Evolutionary conservation across 2,329 filamentous ascomycete species (phyloP).

Genomic region (Hymenoscyphus occultus): DNA sequence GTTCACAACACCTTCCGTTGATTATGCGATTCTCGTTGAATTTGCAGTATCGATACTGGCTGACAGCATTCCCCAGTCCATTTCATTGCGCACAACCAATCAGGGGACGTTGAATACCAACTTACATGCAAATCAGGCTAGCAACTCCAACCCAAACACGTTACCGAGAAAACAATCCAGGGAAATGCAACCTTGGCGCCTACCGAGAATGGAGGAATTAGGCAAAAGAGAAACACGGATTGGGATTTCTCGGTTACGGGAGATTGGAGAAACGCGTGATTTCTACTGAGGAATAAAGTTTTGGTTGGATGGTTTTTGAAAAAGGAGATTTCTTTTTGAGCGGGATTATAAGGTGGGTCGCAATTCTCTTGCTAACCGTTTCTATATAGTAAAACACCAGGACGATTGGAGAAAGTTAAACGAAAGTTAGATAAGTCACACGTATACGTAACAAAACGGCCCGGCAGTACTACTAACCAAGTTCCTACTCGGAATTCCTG

Average conservation of each 20-base stretch:
- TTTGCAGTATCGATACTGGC: no score
- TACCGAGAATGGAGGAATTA: neutral
- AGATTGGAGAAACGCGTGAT: neutral
- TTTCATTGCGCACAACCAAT: no score
- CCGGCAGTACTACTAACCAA: conserved; percentile 19
- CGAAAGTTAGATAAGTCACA: conserved; percentile 7
- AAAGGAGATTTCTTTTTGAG: neutral
- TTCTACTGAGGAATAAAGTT: neutral
- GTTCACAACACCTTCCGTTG: no score
- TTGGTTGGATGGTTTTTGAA: neutral
- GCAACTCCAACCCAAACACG: neutral
- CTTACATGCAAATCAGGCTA: neutral
- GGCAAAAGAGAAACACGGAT: neutral
- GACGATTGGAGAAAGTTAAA: neutral
- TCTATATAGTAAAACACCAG: no score
- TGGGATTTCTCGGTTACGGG: neutral
- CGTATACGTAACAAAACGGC: conserved; percentile 22
- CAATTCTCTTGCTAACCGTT: no score
- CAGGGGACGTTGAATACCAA: neutral
- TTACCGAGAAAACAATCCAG: neutral
- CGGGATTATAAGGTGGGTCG: no score
- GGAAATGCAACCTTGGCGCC: neutral
- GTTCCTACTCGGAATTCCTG: conserved; percentile 13
- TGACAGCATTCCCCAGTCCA: no score
- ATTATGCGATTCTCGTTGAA: no score